Percentiles rank a stretch among this genome's conserved stretches.
These are phyloP conservation scores for Calcarisporium arbuscula DNA, from an alignment of 2,329 filamentous ascomycete genomes.

Conservation along the genomic window DNA sequence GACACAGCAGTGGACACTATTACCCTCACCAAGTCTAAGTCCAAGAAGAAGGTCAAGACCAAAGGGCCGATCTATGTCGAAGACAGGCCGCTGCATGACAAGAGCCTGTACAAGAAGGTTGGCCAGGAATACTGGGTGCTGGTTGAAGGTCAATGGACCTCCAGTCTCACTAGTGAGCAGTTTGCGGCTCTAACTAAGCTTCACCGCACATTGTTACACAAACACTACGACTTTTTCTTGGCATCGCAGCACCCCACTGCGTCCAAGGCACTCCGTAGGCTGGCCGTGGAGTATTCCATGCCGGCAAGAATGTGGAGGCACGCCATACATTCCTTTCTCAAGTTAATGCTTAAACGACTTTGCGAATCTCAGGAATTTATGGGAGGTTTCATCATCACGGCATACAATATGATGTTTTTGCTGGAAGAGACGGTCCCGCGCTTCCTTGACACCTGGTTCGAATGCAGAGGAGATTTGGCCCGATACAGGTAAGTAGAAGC, in stretches of 20 bases:
- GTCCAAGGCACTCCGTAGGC: slow-evolving; percentile 60
- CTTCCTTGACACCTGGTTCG: slow-evolving; percentile 85
- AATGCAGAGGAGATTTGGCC: slow-evolving; percentile 78
- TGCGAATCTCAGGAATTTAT: slow-evolving; percentile 78
- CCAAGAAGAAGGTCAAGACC: no score
- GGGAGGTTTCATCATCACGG: slow-evolving; percentile 79
- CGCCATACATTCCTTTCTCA: slow-evolving; percentile 77
- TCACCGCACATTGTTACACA: slow-evolving; percentile 71
- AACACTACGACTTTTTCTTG: slow-evolving; percentile 78
- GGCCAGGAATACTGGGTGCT: no score
- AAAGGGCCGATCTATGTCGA: no score
- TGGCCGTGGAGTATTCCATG: slow-evolving; percentile 82
- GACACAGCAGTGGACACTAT: no score
- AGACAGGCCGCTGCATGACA: no score
- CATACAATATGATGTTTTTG: slow-evolving; percentile 82
- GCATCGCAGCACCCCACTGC: slow-evolving; percentile 81
- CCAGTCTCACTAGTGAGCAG: slow-evolving; percentile 59
- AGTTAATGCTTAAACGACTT: slow-evolving; percentile 65
- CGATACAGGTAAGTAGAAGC: no score
- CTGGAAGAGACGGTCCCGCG: slow-evolving; percentile 75
- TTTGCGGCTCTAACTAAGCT: slow-evolving; percentile 79
- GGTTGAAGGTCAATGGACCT: no score
- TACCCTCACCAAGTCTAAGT: no score
- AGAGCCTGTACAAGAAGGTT: no score
- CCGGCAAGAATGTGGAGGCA: slow-evolving; percentile 89